These are phyloP conservation scores for Ophiocordyceps camponoti-leonardi DNA, from an alignment of 2,329 filamentous ascomycete genomes.

Conservation along the genomic window DNA sequence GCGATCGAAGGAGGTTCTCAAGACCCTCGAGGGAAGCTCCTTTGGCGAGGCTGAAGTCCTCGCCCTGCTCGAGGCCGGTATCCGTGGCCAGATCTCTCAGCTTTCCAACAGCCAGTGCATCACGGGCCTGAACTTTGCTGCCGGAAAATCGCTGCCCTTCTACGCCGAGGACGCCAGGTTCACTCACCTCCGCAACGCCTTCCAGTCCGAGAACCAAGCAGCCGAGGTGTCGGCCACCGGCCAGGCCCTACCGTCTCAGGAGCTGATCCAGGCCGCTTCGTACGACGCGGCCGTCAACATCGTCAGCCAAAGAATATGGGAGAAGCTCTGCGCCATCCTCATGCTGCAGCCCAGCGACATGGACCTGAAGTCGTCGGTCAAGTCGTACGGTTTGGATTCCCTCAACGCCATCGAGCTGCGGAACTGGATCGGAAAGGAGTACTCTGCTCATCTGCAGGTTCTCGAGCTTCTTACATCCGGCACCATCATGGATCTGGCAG, in stretches of 20 bases:
- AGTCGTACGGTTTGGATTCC: constrained; percentile 22
- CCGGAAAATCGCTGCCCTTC: constrained; percentile 27
- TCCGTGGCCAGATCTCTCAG: constrained; percentile 23
- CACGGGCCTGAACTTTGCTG: constrained; percentile 31
- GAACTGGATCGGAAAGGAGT: constrained; percentile 30
- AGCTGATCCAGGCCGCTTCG: constrained; percentile 3
- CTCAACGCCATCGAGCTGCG: constrained; percentile 31
- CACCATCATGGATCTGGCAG: constrained; percentile 11
- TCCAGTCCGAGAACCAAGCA: constrained; percentile 10
- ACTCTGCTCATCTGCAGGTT: constrained; percentile 27
- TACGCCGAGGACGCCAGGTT: constrained; percentile 39
- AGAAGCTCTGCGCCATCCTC: constrained; percentile 18
- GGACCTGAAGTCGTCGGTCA: constrained; percentile 7
- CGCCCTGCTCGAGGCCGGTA: constrained; percentile 32
- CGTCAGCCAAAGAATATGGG: constrained; percentile 8
- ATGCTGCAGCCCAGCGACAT: constrained; percentile 10
- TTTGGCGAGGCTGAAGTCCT: constrained; percentile 36
- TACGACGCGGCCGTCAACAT: constrained; percentile 8
- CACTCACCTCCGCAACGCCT: constrained; percentile 24
- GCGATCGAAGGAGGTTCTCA: constrained; percentile 26
- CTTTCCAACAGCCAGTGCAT: constrained; percentile 32
- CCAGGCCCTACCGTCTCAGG: constrained; percentile 5
- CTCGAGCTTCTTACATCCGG: constrained; percentile 36
- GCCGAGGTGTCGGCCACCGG: constrained; percentile 1
- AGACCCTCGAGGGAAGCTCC: constrained; percentile 27